Evolutionary conservation across 2,329 filamentous ascomycete species (phyloP), one percentile per base, ranked within the genome.

Genomic region (Blastomyces silverae): DNA sequence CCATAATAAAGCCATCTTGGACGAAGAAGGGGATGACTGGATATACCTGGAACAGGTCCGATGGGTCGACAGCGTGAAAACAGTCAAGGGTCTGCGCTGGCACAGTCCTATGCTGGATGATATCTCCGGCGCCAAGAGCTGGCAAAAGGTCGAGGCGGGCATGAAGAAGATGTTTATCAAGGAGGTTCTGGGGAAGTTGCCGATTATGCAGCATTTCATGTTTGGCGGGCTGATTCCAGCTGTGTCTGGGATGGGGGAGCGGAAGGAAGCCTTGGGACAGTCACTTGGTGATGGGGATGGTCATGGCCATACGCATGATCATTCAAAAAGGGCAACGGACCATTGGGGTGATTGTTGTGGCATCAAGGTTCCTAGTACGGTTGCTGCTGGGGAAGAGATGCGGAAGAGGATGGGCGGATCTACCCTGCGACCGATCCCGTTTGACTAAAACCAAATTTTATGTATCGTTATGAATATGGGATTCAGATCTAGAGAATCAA

Each of bases 21-120:
- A 97, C 74, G 92, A 97, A 74, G 92, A 90, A 71, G 85, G 86
- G 17, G 80, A 83, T 64, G 90, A 96, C 64, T 99, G 89, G 72
- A 80, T 99, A 65, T 99, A 99, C 72, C 85, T 99, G 0, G 89
- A 92, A 62, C 94, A 97, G 77, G 91, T 99, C 34, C 84, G 85
- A 62, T 99, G 96, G 78, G 93, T 99, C 65, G 97, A 97, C 78
- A 90, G 87, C 70, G 95, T 96, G 65, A 99, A 99, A 81, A 96
- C 91, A 0, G 92, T 97, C 65, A 91, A 95, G 73, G 93, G 92
- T 0, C 80, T 99, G 66, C 85, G 94, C 56, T 99, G 94, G 94
- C 95, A 99, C 73, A 92, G 89, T 68, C 94, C 95, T 3, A 97
- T 99, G 95, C 85, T 99, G 22, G 94, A 99, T 74, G 94, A 99